Percentiles rank a stretch among this genome's conserved stretches.
Evolutionary conservation across 1,139 yeast genomes (phyloP).

Genomic region (Candida freyschussii): DNA sequence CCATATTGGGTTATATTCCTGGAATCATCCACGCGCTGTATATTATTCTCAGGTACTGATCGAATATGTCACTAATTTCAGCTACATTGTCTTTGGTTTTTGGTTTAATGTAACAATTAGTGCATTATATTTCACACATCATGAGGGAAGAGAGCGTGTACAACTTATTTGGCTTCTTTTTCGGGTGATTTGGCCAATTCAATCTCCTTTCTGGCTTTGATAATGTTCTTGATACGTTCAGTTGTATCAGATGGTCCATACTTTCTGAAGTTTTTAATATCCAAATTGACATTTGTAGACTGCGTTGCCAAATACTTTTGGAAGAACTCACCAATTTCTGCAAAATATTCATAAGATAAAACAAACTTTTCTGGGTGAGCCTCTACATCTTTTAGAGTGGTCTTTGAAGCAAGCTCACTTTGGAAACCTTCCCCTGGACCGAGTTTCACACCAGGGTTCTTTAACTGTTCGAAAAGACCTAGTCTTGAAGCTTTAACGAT

Average conservation of each 20-base stretch:
- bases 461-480: slow-evolving; percentile 61
- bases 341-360: slow-evolving; percentile 49
- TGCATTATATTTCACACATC: neutral
- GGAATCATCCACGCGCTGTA: slow-evolving; percentile 66
- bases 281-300: slow-evolving; percentile 30
- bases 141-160: neutral
- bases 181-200: neutral
- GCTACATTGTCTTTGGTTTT: neutral
- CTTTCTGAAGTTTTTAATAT: slow-evolving; percentile 45
- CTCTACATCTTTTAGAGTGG: slow-evolving; percentile 29
- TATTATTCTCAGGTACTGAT: slow-evolving; percentile 35
- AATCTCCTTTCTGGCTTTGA: slow-evolving; percentile 27
- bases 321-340: slow-evolving; percentile 44
- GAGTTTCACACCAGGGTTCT: slow-evolving; percentile 57
- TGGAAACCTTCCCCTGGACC: slow-evolving; percentile 79
- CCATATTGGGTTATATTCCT: slow-evolving; percentile 57
- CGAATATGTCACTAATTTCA: neutral
- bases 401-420: slow-evolving; percentile 43
- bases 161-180: neutral
- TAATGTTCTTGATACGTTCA: slow-evolving; percentile 36
- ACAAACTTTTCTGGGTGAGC: slow-evolving; percentile 37
- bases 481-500: slow-evolving; percentile 71
- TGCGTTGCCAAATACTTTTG: slow-evolving; percentile 29
- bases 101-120: no score
- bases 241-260: slow-evolving; percentile 53